Evolutionary conservation across 352 stramenopile genomes (phyloP).

Genomic region (Phytophthora ohioensis): DNA sequence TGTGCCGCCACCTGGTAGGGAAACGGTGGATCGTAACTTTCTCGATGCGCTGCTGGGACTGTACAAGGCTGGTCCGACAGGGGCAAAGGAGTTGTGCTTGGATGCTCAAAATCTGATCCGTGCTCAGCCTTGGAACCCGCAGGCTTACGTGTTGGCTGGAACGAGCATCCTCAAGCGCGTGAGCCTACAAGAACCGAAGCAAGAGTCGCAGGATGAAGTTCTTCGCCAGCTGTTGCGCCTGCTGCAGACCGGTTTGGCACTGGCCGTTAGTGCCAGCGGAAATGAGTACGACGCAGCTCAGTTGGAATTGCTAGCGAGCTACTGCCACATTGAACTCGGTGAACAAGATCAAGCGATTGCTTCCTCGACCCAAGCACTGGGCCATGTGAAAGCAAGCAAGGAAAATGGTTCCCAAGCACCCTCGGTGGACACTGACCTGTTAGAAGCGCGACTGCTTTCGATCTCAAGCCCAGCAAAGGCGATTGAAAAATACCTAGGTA

Average conservation of each 20-base stretch:
- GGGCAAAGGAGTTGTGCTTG: constrained; percentile 25
- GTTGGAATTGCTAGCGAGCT: constrained; percentile 51
- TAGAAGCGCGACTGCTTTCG: constrained; percentile 59
- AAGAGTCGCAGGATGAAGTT: constrained; percentile 19
- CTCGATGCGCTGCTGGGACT: constrained; percentile 48
- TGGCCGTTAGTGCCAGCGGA: constrained; percentile 18
- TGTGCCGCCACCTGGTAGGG: constrained; percentile 16
- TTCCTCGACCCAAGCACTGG: constrained; percentile 33
- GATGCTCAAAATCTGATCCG: constrained; percentile 69
- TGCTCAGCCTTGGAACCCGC: constrained; percentile 64
- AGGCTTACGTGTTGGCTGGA: constrained; percentile 61
- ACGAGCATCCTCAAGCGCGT: constrained; percentile 58
- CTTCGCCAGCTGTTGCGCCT: constrained; percentile 43
- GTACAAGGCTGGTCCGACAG: constrained; percentile 32
- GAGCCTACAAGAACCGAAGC: constrained; percentile 19
- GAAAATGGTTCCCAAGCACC: constrained; percentile 5
- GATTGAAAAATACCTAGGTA: constrained; percentile 46
- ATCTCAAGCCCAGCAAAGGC: constrained; percentile 33
- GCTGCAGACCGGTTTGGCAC: constrained; percentile 48
- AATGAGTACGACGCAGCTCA: constrained; percentile 39
- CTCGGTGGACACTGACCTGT: constrained; percentile 35
- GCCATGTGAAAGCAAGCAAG: constrained; percentile 24
- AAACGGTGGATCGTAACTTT: constrained; percentile 42
- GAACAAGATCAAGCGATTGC: constrained; percentile 30
- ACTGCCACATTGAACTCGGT: constrained; percentile 48